A percentile compares a stretch with the other conserved stretches of the same genome.
Conservation (phyloP, 1,284 basidiomycete species). For the Sutorius eximius region DNA sequence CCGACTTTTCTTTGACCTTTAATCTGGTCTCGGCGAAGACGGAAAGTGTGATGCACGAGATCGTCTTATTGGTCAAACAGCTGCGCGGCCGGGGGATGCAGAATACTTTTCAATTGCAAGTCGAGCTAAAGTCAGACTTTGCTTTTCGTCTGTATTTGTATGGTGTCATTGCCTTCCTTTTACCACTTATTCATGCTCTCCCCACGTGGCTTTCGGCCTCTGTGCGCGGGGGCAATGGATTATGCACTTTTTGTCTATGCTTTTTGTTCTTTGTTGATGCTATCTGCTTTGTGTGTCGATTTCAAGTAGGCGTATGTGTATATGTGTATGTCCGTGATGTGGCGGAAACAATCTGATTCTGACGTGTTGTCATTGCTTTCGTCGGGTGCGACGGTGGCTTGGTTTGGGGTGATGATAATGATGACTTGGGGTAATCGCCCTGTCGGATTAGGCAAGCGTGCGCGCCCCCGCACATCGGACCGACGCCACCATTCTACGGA, state of each 20-base stretch:
- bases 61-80: constrained; percentile 48
- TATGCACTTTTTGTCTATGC: neutral
- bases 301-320: neutral
- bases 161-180: neutral
- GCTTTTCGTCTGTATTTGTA: neutral
- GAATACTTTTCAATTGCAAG: constrained; percentile 23
- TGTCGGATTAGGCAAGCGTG: no score
- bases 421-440: neutral
- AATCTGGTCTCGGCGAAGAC: constrained; percentile 38
- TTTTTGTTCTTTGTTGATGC: constrained; percentile 2
- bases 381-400: neutral
- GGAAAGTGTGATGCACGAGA: constrained; percentile 31
- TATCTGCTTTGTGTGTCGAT: constrained; percentile 2
- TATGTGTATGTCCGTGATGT: constrained; percentile 8
- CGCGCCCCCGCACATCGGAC: no score
- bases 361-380: constrained; percentile 1
- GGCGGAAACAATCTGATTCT: neutral
- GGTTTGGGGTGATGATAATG: neutral
- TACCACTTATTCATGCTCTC: neutral
- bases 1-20: constrained; percentile 44
- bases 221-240: neutral
- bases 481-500: no score
- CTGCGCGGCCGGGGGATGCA: constrained; percentile 24
- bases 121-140: constrained; percentile 2
- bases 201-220: neutral